Evolutionary conservation across 1,284 basidiomycete genomes (phyloP), one percentile per base, ranked within the genome.

Genomic region (Tylopilus sp.): DNA sequence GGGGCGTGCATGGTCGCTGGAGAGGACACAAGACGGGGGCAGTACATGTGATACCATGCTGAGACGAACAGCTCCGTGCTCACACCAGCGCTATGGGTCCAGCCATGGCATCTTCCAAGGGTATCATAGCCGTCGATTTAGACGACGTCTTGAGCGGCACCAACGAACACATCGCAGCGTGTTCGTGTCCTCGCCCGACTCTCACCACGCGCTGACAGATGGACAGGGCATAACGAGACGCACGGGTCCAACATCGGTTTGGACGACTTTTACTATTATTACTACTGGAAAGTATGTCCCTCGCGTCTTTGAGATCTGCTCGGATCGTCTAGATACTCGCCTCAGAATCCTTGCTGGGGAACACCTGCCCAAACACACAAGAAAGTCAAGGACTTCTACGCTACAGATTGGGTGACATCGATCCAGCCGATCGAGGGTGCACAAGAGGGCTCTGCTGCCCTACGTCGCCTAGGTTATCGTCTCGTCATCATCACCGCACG

Each of bases 121-220:
- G 75, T 12, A 65, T 83, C 41, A 84, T 90, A 60, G 84, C 85
- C 4, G 72, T 89, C 34, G 88, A 90, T 69, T 68, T 89, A 52
- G 88, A 90, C 58, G 88, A 91, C 71, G 88, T 90, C 5, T 67
- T 90, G 44, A 76, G 81, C 55, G 71, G 81, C 60, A 91, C 87
- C 3, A 92, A 90, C 64, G 59, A 67, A 41, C 72, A 72, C 13
- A 77, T 89, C 11, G 79, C 81, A 5, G 67, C 80, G 40, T 91
- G 88, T 89, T 66, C 65, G 80, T 69, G 26, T 25, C 33, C 39
- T 44, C 21, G 26, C 44, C 7, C 34, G 15, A 30, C 3, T 38
- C 25, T 3, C 15, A 13, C 15, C 16, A 18, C 26, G 21, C 21
- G 21, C 21, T 23, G 21, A 23, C 21, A 23, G 21, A 34, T 48